phyloP scores from a whole-genome alignment of 495 filamentous ascomycete species.

The Neurospora sp. region DNA sequence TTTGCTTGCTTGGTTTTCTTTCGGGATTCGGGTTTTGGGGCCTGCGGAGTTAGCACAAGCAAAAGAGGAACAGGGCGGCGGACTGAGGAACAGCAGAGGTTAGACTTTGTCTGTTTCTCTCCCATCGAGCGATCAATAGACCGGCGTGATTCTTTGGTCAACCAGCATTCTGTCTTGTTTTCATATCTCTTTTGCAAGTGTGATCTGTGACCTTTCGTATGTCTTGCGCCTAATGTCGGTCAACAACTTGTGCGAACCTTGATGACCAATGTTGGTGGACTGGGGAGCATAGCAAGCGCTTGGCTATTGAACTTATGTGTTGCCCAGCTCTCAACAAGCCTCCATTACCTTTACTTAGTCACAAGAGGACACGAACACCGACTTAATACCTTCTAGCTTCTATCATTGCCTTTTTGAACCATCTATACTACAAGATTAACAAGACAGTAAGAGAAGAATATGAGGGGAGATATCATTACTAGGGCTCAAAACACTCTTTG shows the following conservation, averaged over 20 bases:
- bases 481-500: conserved; percentile 7
- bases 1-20: neutral
- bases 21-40: neutral
- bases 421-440: conserved; percentile 24
- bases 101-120: neutral
- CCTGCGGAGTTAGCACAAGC: neutral
- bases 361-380: neutral
- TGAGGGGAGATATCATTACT: conserved; percentile 20
- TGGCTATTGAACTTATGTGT: neutral
- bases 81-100: neutral
- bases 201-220: neutral
- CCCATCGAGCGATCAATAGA: neutral
- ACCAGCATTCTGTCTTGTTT: neutral
- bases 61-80: neutral
- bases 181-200: neutral
- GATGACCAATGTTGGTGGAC: neutral
- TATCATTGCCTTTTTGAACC: conserved; percentile 21
- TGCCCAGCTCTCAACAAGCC: neutral
- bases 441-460: conserved; percentile 21
- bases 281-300: neutral
- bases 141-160: neutral
- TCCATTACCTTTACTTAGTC: neutral
- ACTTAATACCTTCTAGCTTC: neutral
- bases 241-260: neutral
- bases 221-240: neutral